Evolutionary conservation across 345 rosid genomes (phyloP).

Genomic region (Eucalyptus tenuipes): DNA sequence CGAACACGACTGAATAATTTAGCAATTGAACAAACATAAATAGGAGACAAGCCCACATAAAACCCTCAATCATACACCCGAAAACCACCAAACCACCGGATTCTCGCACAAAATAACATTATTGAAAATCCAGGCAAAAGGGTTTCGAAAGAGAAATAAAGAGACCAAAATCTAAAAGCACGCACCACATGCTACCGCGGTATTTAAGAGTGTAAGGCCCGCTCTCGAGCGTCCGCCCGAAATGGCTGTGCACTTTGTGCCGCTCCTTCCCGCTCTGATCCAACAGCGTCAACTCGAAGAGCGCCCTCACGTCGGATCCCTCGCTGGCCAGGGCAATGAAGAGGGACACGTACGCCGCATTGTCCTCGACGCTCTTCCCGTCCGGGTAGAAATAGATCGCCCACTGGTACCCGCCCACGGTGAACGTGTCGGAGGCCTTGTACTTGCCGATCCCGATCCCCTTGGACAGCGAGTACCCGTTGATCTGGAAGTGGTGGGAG

Average conservation of each 20-base stretch:
- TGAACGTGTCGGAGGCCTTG: slow-evolving; percentile 43
- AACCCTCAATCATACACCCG: not conserved
- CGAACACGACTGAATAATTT: not conserved
- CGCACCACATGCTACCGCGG: slow-evolving; percentile 80
- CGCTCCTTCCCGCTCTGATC: slow-evolving; percentile 71
- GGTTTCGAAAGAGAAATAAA: not conserved
- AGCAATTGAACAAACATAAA: not conserved
- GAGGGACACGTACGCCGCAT: slow-evolving; percentile 42
- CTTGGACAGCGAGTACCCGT: slow-evolving; percentile 52
- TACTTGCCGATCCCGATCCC: slow-evolving; percentile 63
- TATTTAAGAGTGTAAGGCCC: slow-evolving; percentile 61
- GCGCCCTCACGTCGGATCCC: slow-evolving; percentile 60
- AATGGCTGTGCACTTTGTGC: slow-evolving; percentile 72
- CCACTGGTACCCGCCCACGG: slow-evolving; percentile 63
- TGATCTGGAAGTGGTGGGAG: slow-evolving; percentile 56
- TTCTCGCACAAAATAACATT: not conserved
- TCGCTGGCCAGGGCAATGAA: slow-evolving; percentile 70
- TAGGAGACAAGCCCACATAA: not conserved
- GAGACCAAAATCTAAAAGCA: not conserved
- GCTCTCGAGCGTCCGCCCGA: slow-evolving; percentile 56
- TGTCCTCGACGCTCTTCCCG: slow-evolving; percentile 71
- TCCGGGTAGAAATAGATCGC: slow-evolving; percentile 73
- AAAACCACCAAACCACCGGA: not conserved
- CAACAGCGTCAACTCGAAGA: slow-evolving; percentile 57
- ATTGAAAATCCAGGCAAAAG: not conserved